Evolutionary conservation across 768 basidiomycete genomes (phyloP).

Genomic region (Cystobasidium onofrii): DNA sequence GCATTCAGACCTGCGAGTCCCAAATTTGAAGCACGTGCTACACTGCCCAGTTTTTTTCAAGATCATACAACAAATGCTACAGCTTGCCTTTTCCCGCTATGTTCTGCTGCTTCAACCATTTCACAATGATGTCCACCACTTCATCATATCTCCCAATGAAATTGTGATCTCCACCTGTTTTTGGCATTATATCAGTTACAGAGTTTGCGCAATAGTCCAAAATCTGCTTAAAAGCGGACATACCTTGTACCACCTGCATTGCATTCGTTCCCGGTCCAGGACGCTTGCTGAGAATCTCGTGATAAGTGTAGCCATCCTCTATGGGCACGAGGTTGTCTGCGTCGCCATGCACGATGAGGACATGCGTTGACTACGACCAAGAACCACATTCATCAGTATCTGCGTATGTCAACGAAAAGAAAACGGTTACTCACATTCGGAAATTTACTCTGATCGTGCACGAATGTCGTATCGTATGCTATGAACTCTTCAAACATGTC

Average conservation of each 20-base stretch:
- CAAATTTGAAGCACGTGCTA: neutral
- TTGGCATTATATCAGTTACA: neutral
- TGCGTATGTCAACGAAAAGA: neutral
- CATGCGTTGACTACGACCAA: conserved; percentile 50
- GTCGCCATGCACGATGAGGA: conserved; percentile 71
- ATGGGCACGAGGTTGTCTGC: conserved; percentile 58
- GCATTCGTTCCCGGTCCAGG: conserved; percentile 15
- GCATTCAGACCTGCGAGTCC: neutral
- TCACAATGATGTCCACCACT: conserved; percentile 7
- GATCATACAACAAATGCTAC: neutral
- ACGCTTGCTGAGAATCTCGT: neutral
- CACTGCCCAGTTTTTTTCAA: neutral
- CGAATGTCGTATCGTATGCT: conserved; percentile 59
- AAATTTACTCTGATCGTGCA: conserved; percentile 56
- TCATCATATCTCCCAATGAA: conserved; percentile 29
- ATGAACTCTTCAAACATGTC: conserved; percentile 59
- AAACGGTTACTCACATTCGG: conserved; percentile 48
- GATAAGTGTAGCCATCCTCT: conserved; percentile 25
- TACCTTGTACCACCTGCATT: neutral
- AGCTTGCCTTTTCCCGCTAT: neutral
- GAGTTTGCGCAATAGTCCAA: too few species aligned
- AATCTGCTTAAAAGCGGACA: neutral
- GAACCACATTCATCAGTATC: neutral
- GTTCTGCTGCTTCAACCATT: neutral
- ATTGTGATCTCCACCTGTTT: conserved; percentile 18